phyloP scores from a whole-genome alignment of 805 yeast species.

The Candida easanensis region DNA sequence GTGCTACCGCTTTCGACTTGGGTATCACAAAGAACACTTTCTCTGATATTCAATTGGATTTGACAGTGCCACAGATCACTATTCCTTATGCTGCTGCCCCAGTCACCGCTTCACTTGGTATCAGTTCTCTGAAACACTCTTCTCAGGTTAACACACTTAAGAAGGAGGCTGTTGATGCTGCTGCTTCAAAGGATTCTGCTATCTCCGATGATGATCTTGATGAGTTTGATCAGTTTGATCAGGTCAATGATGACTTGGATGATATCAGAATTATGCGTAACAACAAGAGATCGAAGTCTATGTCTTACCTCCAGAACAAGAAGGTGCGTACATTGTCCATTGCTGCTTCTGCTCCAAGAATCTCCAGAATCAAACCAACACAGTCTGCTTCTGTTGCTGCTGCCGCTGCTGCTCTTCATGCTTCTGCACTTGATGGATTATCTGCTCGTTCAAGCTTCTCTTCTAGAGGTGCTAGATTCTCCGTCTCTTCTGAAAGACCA shows the following conservation, averaged over 20 bases:
- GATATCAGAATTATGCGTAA: conserved; percentile 32
- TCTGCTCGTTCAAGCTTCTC: conserved; percentile 32
- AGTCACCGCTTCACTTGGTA: conserved; percentile 63
- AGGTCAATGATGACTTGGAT: conserved; percentile 26
- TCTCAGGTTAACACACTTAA: not conserved
- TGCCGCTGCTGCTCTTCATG: conserved; percentile 69
- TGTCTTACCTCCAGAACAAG: conserved; percentile 53
- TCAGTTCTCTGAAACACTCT: conserved; percentile 18
- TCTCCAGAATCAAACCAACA: conserved; percentile 58
- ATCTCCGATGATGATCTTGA: conserved; percentile 45
- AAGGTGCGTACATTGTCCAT: conserved; percentile 53
- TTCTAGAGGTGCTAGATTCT: conserved; percentile 13
- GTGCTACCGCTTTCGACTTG: conserved; percentile 53
- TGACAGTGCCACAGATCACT: conserved; percentile 40
- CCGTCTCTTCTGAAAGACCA: conserved; percentile 26
- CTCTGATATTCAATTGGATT: conserved; percentile 35
- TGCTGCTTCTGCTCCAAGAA: conserved; percentile 81
- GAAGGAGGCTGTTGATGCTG: not conserved
- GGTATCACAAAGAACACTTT: conserved; percentile 39
- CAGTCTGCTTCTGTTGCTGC: conserved; percentile 66
- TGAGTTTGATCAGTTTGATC: conserved; percentile 36
- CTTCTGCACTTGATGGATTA: conserved; percentile 57
- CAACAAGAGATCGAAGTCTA: conserved; percentile 62
- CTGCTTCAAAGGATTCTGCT: conserved; percentile 14
- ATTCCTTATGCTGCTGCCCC: conserved; percentile 78